These are phyloP conservation scores for Crucihimalaya himalaica DNA, from an alignment of 345 rosid species.

Conservation along the genomic window DNA sequence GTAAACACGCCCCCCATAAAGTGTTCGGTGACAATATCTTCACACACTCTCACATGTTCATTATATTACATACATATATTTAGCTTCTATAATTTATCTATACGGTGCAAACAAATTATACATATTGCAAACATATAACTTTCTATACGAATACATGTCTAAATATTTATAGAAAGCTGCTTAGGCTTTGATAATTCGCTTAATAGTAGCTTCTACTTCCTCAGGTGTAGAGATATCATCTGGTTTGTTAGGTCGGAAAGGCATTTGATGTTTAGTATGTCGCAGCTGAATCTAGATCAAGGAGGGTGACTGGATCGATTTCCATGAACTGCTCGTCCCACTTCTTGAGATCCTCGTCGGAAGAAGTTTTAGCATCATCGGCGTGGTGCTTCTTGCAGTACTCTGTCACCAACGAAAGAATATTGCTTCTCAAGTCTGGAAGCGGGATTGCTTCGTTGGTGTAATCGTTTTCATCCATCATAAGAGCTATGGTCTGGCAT, in stretches of 20 bases:
- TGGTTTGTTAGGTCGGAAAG: background rate
- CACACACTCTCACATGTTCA: constrained; percentile 42
- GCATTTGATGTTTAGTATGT: background rate
- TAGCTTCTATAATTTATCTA: too few relatives aligned
- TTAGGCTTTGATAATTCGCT: background rate
- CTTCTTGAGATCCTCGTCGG: background rate
- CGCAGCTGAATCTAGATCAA: background rate
- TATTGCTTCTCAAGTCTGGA: background rate
- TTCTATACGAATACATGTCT: too few relatives aligned
- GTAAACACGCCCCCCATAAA: constrained; percentile 35
- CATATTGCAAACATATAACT: too few relatives aligned
- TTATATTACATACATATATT: background rate
- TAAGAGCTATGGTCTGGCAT: background rate
- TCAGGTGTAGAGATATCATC: background rate
- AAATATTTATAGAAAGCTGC: too few relatives aligned
- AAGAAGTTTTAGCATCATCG: background rate
- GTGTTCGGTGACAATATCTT: constrained; percentile 47
- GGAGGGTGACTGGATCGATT: background rate
- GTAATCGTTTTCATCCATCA: background rate
- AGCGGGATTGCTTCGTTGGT: background rate
- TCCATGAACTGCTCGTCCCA: background rate
- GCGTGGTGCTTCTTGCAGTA: background rate
- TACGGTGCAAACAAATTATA: too few relatives aligned
- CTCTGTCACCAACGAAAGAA: background rate
- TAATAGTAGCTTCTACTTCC: background rate